Percentiles rank a stretch among this genome's conserved stretches.
Conservation (phyloP, 2,329 filamentous ascomycete genomes). For the Hypoxylon sp. region DNA sequence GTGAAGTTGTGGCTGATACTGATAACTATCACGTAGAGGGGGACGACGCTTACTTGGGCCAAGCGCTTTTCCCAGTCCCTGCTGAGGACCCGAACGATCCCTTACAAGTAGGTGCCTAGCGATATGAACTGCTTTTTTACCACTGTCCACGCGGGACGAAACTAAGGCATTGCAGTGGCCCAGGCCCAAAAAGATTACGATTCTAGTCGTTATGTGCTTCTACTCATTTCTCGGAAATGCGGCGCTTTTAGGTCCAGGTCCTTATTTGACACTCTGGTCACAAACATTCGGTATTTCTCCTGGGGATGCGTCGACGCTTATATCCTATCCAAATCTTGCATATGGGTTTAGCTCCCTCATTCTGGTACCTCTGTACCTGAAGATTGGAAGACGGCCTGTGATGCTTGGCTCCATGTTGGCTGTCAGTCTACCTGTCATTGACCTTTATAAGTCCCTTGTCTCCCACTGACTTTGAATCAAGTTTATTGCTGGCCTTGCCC, state of each 20-base stretch:
- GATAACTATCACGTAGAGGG: constrained; percentile 59
- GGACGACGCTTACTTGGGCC: constrained; percentile 71
- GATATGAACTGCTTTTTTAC: not conserved
- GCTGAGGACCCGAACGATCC: constrained; percentile 74
- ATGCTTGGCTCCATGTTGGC: constrained; percentile 60
- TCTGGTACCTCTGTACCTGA: constrained; percentile 70
- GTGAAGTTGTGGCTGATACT: not conserved
- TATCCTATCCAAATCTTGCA: constrained; percentile 72
- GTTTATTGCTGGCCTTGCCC: constrained; percentile 60
- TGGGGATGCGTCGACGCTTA: constrained; percentile 66
- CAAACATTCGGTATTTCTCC: constrained; percentile 66
- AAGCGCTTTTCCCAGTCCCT: constrained; percentile 73
- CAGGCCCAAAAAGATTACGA: constrained; percentile 68
- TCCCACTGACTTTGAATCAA: constrained; percentile 35
- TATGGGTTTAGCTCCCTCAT: constrained; percentile 71
- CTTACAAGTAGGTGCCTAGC: constrained; percentile 59
- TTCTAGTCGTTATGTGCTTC: constrained; percentile 66
- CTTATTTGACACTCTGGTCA: constrained; percentile 70
- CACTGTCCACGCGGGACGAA: not conserved
- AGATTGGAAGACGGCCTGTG: constrained; percentile 61
- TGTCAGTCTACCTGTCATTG: constrained; percentile 48
- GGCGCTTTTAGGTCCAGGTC: constrained; percentile 68
- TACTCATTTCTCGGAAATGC: constrained; percentile 74
- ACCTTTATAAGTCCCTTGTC: too few species aligned
- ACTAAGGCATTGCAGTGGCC: constrained; percentile 61